These are phyloP conservation scores for Beauveria australis DNA, from an alignment of 2,329 filamentous ascomycete genomes.

Conservation along the genomic window DNA sequence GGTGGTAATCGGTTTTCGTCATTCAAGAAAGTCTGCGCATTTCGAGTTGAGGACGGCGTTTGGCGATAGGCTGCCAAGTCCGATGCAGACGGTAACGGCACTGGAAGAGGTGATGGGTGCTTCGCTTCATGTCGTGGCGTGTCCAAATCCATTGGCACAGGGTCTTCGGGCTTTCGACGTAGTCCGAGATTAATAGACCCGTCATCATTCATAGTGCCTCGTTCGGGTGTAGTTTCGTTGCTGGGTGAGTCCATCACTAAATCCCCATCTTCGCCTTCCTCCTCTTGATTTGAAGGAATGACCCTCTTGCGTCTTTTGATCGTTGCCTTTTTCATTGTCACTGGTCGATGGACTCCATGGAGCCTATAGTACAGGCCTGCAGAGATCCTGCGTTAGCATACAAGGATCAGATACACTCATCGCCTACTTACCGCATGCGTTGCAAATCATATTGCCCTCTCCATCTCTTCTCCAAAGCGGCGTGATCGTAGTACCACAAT, in stretches of 20 bases:
- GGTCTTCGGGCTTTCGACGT: constrained; percentile 38
- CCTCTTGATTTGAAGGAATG: constrained; percentile 63
- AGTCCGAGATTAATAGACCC: constrained; percentile 57
- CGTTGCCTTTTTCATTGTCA: constrained; percentile 97
- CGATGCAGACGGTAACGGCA: constrained; percentile 29
- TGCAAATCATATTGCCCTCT: constrained; percentile 93
- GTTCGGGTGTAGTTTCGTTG: constrained; percentile 34
- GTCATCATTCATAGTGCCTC: constrained; percentile 53
- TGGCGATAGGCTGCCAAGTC: constrained; percentile 47
- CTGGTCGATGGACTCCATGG: constrained; percentile 84
- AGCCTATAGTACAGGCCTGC: constrained; percentile 91
- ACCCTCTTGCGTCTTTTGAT: constrained; percentile 95
- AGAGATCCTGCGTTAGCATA: neutral
- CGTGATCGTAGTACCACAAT: constrained; percentile 93
- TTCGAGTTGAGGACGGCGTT: constrained; percentile 31
- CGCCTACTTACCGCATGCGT: constrained; percentile 75
- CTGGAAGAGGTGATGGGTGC: constrained; percentile 35
- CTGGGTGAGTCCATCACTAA: constrained; percentile 33
- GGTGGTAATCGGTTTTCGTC: constrained; percentile 54
- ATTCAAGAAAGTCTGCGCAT: constrained; percentile 32
- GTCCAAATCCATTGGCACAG: constrained; percentile 40
- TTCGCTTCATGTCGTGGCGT: constrained; percentile 34
- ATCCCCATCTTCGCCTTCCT: constrained; percentile 40
- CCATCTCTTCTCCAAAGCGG: constrained; percentile 93
- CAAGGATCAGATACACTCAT: neutral